phyloP scores from a whole-genome alignment of 2,329 filamentous ascomycete species.

The Colletotrichum musicola region DNA sequence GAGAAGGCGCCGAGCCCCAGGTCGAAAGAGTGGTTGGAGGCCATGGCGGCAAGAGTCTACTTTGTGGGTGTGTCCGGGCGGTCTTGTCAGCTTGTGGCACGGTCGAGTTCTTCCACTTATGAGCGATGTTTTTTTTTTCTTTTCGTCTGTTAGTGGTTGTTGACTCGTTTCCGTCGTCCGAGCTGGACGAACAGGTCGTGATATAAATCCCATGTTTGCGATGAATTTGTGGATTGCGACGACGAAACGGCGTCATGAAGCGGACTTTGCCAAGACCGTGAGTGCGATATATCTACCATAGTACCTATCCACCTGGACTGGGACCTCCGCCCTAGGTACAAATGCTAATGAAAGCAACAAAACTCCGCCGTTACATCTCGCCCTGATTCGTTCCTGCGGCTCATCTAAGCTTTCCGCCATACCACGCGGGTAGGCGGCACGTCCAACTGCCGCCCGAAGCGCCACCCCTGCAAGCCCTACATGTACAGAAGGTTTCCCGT shows the following conservation, averaged over 20 bases:
- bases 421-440: background rate
- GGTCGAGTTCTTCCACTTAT: background rate
- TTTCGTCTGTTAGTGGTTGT: slow-evolving; percentile 3
- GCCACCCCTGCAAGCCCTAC: background rate
- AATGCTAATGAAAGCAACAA: background rate
- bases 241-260: background rate
- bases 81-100: background rate
- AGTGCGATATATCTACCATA: no score
- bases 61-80: background rate
- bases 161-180: background rate
- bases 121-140: background rate
- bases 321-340: no score
- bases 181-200: slow-evolving; percentile 1
- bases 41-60: slow-evolving; percentile 1
- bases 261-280: no score
- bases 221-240: background rate
- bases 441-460: slow-evolving; percentile 1
- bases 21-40: slow-evolving; percentile 2
- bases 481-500: background rate
- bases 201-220: slow-evolving; percentile 3
- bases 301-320: no score
- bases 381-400: background rate
- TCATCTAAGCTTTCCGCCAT: slow-evolving; percentile 8
- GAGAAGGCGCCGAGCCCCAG: slow-evolving; percentile 11
- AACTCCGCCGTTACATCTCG: background rate